Conservation (phyloP, 768 basidiomycete genomes). For the Strobilomyces dryophilus region DNA sequence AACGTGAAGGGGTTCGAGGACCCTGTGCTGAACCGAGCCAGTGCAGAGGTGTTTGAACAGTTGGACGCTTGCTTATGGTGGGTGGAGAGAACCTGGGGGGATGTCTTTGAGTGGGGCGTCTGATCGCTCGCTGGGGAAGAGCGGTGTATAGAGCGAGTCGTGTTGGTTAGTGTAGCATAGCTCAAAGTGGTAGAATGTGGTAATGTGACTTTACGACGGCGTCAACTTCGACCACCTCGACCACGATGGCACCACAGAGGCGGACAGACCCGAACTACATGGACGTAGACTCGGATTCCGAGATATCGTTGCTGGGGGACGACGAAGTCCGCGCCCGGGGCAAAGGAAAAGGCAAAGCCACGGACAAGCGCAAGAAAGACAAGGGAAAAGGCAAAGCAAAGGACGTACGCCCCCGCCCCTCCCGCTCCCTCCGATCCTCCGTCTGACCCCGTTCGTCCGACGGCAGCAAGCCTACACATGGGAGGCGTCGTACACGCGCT, state of each 20-base stretch:
- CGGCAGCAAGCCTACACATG: constrained; percentile 82
- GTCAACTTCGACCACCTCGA: no score
- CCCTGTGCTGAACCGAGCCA: constrained; percentile 43
- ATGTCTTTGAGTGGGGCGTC: constrained; percentile 27
- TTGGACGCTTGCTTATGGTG: constrained; percentile 45
- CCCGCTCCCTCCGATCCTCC: neutral
- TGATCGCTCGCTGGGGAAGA: no score
- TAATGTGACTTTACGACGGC: no score
- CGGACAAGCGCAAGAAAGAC: constrained; percentile 48
- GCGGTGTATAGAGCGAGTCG: no score
- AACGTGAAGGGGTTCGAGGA: constrained; percentile 68
- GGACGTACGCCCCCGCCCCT: constrained; percentile 23
- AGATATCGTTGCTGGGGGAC: constrained; percentile 59
- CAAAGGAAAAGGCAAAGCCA: constrained; percentile 53
- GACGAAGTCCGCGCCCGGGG: constrained; percentile 44
- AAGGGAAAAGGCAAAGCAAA: constrained; percentile 42
- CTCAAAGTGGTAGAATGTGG: no score
- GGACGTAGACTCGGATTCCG: constrained; percentile 68
- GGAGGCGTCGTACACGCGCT: constrained; percentile 92
- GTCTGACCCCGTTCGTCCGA: constrained; percentile 8
- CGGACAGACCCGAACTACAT: constrained; percentile 36
- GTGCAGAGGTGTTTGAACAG: constrained; percentile 39
- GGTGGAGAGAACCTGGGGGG: constrained; percentile 54
- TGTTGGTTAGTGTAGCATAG: no score
- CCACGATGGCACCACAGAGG: constrained; percentile 24